These are phyloP conservation scores for Pichia sporocuriosa DNA, from an alignment of 805 yeast species.

Conservation along the genomic window DNA sequence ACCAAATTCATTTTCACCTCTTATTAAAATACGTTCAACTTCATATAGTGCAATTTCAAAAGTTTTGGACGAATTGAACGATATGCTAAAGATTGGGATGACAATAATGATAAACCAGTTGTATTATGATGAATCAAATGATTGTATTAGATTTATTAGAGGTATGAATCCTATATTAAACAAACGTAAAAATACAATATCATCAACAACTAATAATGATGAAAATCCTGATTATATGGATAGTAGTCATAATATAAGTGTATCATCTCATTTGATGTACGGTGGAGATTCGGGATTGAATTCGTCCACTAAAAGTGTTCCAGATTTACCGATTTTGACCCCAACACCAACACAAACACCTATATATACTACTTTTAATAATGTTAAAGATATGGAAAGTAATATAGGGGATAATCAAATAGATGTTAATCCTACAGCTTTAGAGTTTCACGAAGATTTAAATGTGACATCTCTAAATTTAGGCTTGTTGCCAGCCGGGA, in stretches of 20 bases:
- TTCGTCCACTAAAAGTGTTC: slow-evolving; percentile 3
- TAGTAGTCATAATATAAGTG: neutral
- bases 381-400: neutral
- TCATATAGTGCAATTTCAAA: slow-evolving; percentile 26
- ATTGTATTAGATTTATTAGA: slow-evolving; percentile 27
- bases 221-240: neutral
- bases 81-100: slow-evolving; percentile 40
- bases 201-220: neutral
- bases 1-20: slow-evolving; percentile 15
- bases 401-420: neutral
- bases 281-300: slow-evolving; percentile 2
- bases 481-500: slow-evolving; percentile 12
- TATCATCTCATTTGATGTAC: slow-evolving; percentile 4
- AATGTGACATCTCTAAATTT: slow-evolving; percentile 3
- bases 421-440: too few relatives aligned
- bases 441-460: neutral
- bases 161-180: slow-evolving; percentile 27
- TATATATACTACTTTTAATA: neutral
- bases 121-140: slow-evolving; percentile 25
- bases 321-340: slow-evolving; percentile 12
- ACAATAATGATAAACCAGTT: slow-evolving; percentile 18
- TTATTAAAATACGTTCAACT: slow-evolving; percentile 5
- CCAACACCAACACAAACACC: slow-evolving; percentile 7
- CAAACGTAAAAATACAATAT: slow-evolving; percentile 9
- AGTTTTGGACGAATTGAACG: slow-evolving; percentile 39